These are phyloP conservation scores for Ascochyta pisi DNA, from an alignment of 2,329 filamentous ascomycete species.

Conservation along the genomic window DNA sequence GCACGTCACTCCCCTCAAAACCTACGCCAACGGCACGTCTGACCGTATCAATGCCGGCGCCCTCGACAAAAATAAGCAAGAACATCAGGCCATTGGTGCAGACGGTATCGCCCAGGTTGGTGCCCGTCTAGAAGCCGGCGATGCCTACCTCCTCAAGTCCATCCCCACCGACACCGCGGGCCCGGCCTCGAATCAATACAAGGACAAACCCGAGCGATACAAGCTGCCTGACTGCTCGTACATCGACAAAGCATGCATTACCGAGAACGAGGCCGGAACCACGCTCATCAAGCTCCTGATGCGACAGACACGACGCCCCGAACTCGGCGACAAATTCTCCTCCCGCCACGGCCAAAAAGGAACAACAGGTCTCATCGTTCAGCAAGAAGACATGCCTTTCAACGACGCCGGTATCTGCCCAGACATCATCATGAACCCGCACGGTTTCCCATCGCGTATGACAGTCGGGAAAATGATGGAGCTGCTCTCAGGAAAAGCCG, in stretches of 20 bases:
- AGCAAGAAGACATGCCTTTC: conserved; percentile 97
- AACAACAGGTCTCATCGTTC: conserved; percentile 94
- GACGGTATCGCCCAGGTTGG: conserved; percentile 92
- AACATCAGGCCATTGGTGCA: conserved; percentile 75
- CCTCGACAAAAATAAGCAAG: conserved; percentile 57
- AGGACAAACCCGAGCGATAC: conserved; percentile 75
- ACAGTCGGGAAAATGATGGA: conserved; percentile 98
- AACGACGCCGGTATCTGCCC: conserved; percentile 88
- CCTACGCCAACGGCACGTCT: conserved; percentile 80
- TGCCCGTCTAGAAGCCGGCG: conserved; percentile 75
- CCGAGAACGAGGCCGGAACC: conserved; percentile 82
- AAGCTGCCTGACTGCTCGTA: conserved; percentile 84
- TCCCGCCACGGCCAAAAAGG: conserved; percentile 98
- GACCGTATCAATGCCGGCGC: conserved; percentile 59
- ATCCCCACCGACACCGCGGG: conserved; percentile 80
- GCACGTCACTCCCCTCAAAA: conserved; percentile 83
- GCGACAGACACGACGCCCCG: conserved; percentile 91
- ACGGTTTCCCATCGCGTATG: conserved; percentile 99
- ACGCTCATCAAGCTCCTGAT: conserved; percentile 93
- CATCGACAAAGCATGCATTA: conserved; percentile 96
- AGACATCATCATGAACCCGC: conserved; percentile 99
- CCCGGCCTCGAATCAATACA: conserved; percentile 69
- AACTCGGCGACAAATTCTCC: conserved; percentile 98
- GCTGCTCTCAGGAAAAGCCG: conserved; percentile 91
- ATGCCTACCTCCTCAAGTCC: conserved; percentile 91